phyloP scores from a whole-genome alignment of 345 rosid genomes.

The Capsella bursapastoris region DNA sequence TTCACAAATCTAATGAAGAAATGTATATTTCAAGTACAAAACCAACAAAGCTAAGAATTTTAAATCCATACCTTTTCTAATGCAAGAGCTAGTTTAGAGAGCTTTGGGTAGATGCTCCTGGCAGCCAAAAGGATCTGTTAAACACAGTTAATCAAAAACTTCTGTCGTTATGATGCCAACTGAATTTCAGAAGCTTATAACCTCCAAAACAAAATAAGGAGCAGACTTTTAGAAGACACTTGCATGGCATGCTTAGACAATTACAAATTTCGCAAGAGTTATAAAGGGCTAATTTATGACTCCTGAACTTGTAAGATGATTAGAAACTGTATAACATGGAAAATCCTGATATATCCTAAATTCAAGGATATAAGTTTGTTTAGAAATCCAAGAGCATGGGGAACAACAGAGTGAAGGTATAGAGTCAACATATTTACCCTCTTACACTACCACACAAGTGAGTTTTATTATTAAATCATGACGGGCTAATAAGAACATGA shows the following conservation, averaged over 20 bases:
- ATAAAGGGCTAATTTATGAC: conserved; percentile 2
- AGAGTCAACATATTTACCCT: neutral
- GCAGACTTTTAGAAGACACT: conserved; percentile 1
- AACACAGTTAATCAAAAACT: conserved; percentile 11
- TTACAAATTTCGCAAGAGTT: conserved; percentile 5
- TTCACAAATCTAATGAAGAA: neutral
- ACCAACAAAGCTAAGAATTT: neutral
- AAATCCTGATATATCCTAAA: neutral
- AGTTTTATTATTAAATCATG: neutral
- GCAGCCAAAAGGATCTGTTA: conserved; percentile 81
- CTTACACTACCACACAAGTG: conserved; percentile 9
- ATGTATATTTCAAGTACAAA: neutral
- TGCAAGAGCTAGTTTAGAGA: conserved; percentile 92
- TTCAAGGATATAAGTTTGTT: conserved; percentile 1
- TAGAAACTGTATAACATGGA: neutral
- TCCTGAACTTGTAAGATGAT: neutral
- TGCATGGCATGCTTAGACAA: conserved; percentile 19
- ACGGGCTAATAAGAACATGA: neutral
- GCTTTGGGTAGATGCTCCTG: conserved; percentile 76
- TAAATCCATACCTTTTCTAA: conserved; percentile 72
- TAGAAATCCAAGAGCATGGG: conserved; percentile 15
- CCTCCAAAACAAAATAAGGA: neutral
- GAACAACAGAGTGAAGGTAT: conserved; percentile 8
- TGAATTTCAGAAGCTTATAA: neutral
- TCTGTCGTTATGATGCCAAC: conserved; percentile 4